Evolutionary conservation across 352 stramenopile genomes (phyloP).

Genomic region (Phytophthora brassicae): DNA sequence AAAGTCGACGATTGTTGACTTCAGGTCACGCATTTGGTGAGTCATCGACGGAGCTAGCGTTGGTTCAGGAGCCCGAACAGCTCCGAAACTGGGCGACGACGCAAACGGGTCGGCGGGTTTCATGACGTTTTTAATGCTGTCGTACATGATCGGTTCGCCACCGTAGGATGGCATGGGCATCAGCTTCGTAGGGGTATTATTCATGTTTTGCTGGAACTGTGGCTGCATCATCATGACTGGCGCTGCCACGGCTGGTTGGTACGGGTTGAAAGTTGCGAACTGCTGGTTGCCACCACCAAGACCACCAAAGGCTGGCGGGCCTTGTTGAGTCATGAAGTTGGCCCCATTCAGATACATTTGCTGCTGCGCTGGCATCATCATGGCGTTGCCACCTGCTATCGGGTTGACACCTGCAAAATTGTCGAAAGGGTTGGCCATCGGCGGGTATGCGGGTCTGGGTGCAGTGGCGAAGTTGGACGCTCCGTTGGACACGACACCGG

Average conservation of each 20-base stretch:
- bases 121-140: slow-evolving; percentile 67
- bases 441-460: slow-evolving; percentile 12
- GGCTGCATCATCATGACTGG: slow-evolving; percentile 26
- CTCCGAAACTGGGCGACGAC: slow-evolving; percentile 27
- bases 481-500: slow-evolving; percentile 16
- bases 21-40: slow-evolving; percentile 33
- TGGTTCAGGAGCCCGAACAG: slow-evolving; percentile 31
- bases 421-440: slow-evolving; percentile 45
- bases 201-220: slow-evolving; percentile 31
- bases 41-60: slow-evolving; percentile 25
- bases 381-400: slow-evolving; percentile 11
- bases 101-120: slow-evolving; percentile 54
- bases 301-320: slow-evolving; percentile 42
- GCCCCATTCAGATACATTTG: slow-evolving; percentile 45
- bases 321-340: slow-evolving; percentile 70
- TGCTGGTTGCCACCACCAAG: slow-evolving; percentile 36
- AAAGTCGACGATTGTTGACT: slow-evolving; percentile 68
- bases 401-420: slow-evolving; percentile 22
- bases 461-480: slow-evolving; percentile 20
- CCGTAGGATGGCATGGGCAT: slow-evolving; percentile 40
- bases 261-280: slow-evolving; percentile 32
- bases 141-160: slow-evolving; percentile 54
- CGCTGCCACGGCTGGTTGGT: slow-evolving; percentile 24
- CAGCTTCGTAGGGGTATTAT: slow-evolving; percentile 15
- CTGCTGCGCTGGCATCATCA: slow-evolving; percentile 37